Base-by-base conservation (phyloP, 768 basidiomycete species). In the Trametes maxima region DNA sequence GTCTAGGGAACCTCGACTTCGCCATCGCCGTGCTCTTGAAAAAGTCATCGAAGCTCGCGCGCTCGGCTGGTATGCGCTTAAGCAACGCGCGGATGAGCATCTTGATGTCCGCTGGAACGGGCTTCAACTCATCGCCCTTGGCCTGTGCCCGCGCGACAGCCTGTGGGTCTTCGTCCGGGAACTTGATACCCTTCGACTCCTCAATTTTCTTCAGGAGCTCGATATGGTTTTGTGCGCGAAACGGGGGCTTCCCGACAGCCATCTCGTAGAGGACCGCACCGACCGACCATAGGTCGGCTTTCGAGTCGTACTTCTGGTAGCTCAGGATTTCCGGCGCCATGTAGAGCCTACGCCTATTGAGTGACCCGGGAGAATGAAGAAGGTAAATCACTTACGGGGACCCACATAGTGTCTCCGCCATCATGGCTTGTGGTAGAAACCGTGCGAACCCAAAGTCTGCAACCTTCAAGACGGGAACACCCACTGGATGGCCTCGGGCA, bases 271-370 rank as follows among this genome's bases (percentile, higher is more conserved):
- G 78, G 22, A 99, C 95, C 0, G 97, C 94, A 5, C 97, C 97
- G 48, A 98, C 95, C 33, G 94, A 95, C 97, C 97, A 99, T 1
- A 99, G 81, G 72, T 99, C 97, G 12, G 93, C 97, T 72, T 94
- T 96, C 19, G 95, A 95, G 72, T 97, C 95, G 74, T 99, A 98
- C 72, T 95, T 95, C 76, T 98, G 90, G 73, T 97, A 97, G 16
- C 92, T 86, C 12, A 99, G 78, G 68, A 99, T 98, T 75, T 99
- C 97, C 0, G 97, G 97, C 0, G 97, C 97, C 97, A 98, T 99
- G 77, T 99, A 99, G 33, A 99, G 76, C 49, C 94, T 95, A 57
- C 6, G 33, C 16, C 19, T 14, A 3, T 36, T 48, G 14, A 48
- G 56, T 16, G 4, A 22, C 25, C 8, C 7, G 16, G 12, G 21